Evolutionary conservation across 2,329 filamentous ascomycete genomes (phyloP), one percentile per base, ranked within the genome.

Genomic region (Paraphoma sp.): DNA sequence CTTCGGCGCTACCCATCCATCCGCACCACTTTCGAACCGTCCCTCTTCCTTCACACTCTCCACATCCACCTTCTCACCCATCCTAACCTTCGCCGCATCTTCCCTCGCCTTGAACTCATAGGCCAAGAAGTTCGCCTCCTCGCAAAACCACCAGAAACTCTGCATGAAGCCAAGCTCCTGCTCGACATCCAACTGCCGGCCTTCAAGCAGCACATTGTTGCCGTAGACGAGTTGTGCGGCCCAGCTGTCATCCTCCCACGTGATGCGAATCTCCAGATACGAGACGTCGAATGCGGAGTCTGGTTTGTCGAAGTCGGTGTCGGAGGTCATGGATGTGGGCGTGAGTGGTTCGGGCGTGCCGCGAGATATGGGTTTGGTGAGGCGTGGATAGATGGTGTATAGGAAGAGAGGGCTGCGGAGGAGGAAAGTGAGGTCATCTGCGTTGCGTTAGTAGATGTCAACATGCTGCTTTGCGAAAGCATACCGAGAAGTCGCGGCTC

Each of bases 81-180:
- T 30, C 9, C 12, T 44, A 4, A 30, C 42, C 30, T 28, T 36
- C 18, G 48, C 45, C 2, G 47, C 36, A 29, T 48, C 23, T 8
- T 63, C 60, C 6, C 60, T 48, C 33, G 57, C 53, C 31, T 45
- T 45, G 8, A 48, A 63, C 40, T 63, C 60, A 14, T 18, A 54
- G 2, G 50, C 44, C 16, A 58, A 43, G 12, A 56, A 60, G 1
- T 9, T 30, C n/a, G 38, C 60, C 38, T 63, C 60, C 12, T 63
- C 58, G 45, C 55, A 56, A 38, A 63, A 59, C 53, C 53, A 63
- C 0, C 46, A 18, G 43, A 63, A 63, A 18, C 58, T 61, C 16
- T 31, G 51, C 1, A 43, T 9, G 14, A 55, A 57, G 5, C 48
- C 46, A 1, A 18, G n/a, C 7, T 61, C 49, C 23, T 47, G 18